phyloP scores from a whole-genome alignment of 768 basidiomycete species.

The Boletus coccyginus region DNA sequence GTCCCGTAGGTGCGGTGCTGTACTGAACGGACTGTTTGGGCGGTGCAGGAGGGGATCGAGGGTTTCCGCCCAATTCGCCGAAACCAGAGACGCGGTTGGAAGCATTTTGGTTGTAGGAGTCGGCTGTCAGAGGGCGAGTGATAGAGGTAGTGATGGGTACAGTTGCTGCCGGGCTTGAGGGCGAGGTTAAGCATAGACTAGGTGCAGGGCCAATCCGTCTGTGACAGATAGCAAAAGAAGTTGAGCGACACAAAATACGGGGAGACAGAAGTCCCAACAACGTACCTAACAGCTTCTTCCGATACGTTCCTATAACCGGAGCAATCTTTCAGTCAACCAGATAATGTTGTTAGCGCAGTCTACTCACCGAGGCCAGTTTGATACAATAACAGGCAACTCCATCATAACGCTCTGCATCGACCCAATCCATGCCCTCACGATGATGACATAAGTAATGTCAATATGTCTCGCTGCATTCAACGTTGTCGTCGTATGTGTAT shows the following conservation, averaged over 20 bases:
- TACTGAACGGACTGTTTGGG: conserved; percentile 25
- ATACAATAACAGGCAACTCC: conserved; percentile 77
- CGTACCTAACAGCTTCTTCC: conserved; percentile 59
- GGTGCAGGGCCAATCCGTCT: conserved; percentile 52
- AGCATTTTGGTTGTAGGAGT: conserved; percentile 15
- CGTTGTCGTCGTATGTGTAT: conserved; percentile 76
- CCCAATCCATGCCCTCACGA: conserved; percentile 76
- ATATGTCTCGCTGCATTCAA: conserved; percentile 81
- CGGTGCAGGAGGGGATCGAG: conserved; percentile 8
- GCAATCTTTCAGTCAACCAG: neutral
- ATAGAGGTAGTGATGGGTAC: conserved; percentile 26
- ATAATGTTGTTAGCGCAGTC: neutral
- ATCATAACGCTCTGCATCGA: conserved; percentile 60
- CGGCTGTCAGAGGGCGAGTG: conserved; percentile 21
- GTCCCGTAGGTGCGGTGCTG: conserved; percentile 27
- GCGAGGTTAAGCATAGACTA: conserved; percentile 34
- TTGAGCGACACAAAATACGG: neutral
- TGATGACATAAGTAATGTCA: conserved; percentile 78
- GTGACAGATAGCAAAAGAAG: neutral
- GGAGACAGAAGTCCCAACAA: neutral
- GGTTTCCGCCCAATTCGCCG: conserved; percentile 5
- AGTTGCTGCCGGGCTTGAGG: conserved; percentile 29
- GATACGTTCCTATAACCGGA: conserved; percentile 56
- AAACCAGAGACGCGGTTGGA: conserved; percentile 4
- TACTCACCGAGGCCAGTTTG: conserved; percentile 81